Evolutionary conservation across 768 basidiomycete species (phyloP), one percentile per base, ranked within the genome.

Genomic region (Mrakia blollopis): DNA sequence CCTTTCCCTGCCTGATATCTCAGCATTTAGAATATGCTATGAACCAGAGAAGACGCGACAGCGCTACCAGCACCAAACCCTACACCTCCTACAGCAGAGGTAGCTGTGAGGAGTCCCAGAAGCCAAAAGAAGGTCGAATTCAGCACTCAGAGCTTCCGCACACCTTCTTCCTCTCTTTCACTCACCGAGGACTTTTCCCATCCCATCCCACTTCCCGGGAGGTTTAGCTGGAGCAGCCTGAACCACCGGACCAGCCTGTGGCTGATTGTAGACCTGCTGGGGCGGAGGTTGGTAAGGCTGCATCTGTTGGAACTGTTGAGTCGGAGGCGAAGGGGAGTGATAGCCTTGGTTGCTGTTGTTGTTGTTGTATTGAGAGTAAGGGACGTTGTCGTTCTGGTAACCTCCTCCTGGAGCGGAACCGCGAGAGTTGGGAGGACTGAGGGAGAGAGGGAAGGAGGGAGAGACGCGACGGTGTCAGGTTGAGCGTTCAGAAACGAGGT

Each of bases 21-120:
- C n/a, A n/a, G 47, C 39, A 28, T 30, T 39, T n/a, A 67, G 62
- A 74, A 74, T 47, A 74, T 74, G 7, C 47, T 32, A 32, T 74
- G 44, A 18, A 74, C 67, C 4, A 74, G 13, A 37, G 28, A 32
- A 16, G 63, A 62, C 21, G 39, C 44, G 14, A 67, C 63, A 3
- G 73, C 73, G 28, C 41, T 50, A 14, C 73, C 73, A 11, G 73
- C 73, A 1, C 73, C 73, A 25, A 65, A 74, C 28, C 73, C 73
- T 32, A 74, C 73, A 11, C 73, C 73, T 3, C 73, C 73, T 9
- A 74, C 73, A 7, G 73, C 73, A 21, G 61, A 63, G 6, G 62
- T 35, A 7, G 73, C 73, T 71, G 70, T 3, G 8, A 25, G 0
- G 16, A 9, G 47, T 23, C n/a, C n/a, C 67, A 35, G 18, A 54